phyloP scores from a whole-genome alignment of 768 basidiomycete species.

The Lyophyllum shimeji region DNA sequence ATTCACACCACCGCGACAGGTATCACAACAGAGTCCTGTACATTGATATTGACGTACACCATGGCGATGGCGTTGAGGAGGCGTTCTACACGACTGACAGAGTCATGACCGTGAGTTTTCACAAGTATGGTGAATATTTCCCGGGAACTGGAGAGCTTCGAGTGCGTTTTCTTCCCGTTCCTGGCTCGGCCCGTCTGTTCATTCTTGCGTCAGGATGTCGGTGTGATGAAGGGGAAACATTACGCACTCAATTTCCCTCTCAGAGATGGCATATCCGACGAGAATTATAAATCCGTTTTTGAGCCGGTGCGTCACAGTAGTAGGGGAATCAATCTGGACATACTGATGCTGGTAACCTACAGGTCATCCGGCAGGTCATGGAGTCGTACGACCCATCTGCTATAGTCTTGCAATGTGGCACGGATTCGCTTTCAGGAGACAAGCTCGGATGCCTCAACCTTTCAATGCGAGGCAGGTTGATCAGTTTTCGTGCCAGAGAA shows the following conservation, averaged over 20 bases:
- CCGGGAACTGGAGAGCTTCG: slow-evolving; percentile 98
- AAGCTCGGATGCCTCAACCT: slow-evolving; percentile 95
- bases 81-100: slow-evolving; percentile 99
- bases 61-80: slow-evolving; percentile 98
- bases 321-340: neutral
- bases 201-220: slow-evolving; percentile 66
- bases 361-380: slow-evolving; percentile 95
- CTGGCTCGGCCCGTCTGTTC: neutral
- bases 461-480: slow-evolving; percentile 82
- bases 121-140: slow-evolving; percentile 99
- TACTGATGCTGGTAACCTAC: neutral
- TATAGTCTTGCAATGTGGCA: slow-evolving; percentile 95
- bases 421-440: slow-evolving; percentile 95
- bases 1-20: slow-evolving; percentile 36
- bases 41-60: slow-evolving; percentile 98
- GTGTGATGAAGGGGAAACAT: slow-evolving; percentile 91
- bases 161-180: slow-evolving; percentile 39
- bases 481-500: neutral
- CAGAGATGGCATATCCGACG: slow-evolving; percentile 93
- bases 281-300: slow-evolving; percentile 92
- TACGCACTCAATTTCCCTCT: slow-evolving; percentile 95
- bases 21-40: slow-evolving; percentile 95
- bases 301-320: slow-evolving; percentile 70
- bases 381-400: slow-evolving; percentile 93
- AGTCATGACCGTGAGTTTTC: slow-evolving; percentile 98